Evolutionary conservation across 2,329 filamentous ascomycete species (phyloP), one percentile per base, ranked within the genome.

Genomic region (Alternaria burnsii): DNA sequence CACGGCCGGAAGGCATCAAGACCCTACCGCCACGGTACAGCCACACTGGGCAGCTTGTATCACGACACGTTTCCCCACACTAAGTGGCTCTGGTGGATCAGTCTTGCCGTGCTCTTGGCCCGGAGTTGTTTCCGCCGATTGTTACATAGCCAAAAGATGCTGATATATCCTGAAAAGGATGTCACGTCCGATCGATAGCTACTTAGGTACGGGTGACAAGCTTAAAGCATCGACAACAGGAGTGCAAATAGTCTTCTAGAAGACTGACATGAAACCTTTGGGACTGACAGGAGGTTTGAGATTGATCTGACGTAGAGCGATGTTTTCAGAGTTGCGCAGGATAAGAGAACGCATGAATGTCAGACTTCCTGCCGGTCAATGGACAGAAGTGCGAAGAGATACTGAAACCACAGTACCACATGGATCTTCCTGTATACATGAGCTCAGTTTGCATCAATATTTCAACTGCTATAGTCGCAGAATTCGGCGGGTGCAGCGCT

Each of bases 251-350:
- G 60, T 46, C 65, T 76, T 76, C 73, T 71, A 71, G 72, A 75
- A 76, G 63, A 59, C 36, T 48, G 62, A 69, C 51, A 55, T 76
- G 73, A 76, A 76, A 76, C 74, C 63, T 61, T 46, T 53, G 53
- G 57, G 58, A 68, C 53, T 73, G 68, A 74, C 67, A 74, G 66
- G 60, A 67, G 60, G 34, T 47, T 46, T 55, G 50, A 44, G 42
- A 59, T 58, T 53, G 58, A 62, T 61, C 60, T 63, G 55, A 61
- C 42, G 58, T 57, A 59, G 59, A 55, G 63, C 43, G 52, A 67
- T 59, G 61, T 69, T 62, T 65, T 65, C 65, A 52, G 61, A 52
- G 55, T 50, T 63, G 61, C 60, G 52, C 68, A 57, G 66, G 68
- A 66, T 57, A 61, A 64, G 56, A 54, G 58, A 69, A 64, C 63